A percentile compares a stretch with the other conserved stretches of the same genome.
Evolutionary conservation across 768 basidiomycete genomes (phyloP).

Genomic region (Agrocybe pediades): DNA sequence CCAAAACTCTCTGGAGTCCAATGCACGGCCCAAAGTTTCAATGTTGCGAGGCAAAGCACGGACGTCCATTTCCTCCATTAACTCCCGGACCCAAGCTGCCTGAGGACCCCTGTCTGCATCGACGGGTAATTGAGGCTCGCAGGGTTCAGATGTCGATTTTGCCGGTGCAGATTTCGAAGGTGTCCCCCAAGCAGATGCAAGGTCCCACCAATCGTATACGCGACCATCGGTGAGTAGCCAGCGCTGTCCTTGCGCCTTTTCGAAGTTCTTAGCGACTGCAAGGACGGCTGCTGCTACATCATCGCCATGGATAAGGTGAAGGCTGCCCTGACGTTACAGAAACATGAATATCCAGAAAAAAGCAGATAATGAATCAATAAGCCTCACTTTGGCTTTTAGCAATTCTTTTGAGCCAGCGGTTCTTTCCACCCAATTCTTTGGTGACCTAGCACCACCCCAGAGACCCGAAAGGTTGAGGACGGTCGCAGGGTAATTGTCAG

Average conservation of each 20-base stretch:
- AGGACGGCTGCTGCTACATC: conserved; percentile 63
- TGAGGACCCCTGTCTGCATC: conserved; percentile 37
- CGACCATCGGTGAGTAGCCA: conserved; percentile 59
- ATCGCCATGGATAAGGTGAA: conserved; percentile 63
- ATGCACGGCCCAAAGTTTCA: conserved; percentile 48
- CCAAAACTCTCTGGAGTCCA: conserved; percentile 70
- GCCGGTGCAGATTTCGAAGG: neutral
- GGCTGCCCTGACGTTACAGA: conserved; percentile 42
- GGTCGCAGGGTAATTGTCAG: conserved; percentile 40
- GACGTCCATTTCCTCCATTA: conserved; percentile 54
- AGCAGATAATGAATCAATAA: neutral
- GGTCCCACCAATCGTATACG: conserved; percentile 72
- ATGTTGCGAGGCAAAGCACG: conserved; percentile 53
- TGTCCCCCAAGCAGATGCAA: conserved; percentile 56
- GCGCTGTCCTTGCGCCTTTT: conserved; percentile 48
- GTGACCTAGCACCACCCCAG: conserved; percentile 57
- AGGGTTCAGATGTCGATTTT: neutral
- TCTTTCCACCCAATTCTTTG: conserved; percentile 51
- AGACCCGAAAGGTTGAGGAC: conserved; percentile 66
- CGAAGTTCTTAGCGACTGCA: conserved; percentile 50
- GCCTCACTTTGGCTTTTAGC: conserved; percentile 46
- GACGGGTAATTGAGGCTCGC: neutral
- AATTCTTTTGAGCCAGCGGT: conserved; percentile 61
- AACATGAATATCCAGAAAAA: neutral
- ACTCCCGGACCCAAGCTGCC: conserved; percentile 55